Conservation (phyloP, 495 filamentous ascomycete species). For the Talaromyces liani region DNA sequence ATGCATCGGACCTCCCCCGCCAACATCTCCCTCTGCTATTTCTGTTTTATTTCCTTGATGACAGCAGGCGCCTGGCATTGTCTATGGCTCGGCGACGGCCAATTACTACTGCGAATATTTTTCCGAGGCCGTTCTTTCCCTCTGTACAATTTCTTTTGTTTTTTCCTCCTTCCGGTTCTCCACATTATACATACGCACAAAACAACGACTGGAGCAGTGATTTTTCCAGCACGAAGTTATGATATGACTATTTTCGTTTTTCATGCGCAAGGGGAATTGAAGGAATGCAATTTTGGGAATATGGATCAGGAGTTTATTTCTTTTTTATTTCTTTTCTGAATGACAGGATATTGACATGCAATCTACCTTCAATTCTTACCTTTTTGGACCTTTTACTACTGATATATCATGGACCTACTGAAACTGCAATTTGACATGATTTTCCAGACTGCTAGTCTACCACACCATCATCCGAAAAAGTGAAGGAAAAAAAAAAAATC, state of each 20-base stretch:
- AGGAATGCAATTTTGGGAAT: constrained; percentile 4
- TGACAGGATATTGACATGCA: not conserved
- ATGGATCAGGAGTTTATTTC: constrained; percentile 11
- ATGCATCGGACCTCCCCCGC: constrained; percentile 8
- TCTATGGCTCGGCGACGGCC: not conserved
- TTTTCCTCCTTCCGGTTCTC: not conserved
- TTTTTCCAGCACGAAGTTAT: not conserved
- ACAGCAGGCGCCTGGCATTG: not conserved
- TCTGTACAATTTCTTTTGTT: constrained; percentile 12
- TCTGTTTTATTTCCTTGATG: not conserved
- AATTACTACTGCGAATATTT: not conserved
- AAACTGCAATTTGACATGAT: not conserved
- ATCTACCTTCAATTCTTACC: not conserved
- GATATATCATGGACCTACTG: not conserved
- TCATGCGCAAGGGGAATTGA: not conserved
- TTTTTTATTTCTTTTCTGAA: constrained; percentile 12
- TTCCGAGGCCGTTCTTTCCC: not conserved
- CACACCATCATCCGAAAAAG: not conserved
- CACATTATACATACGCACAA: not conserved
- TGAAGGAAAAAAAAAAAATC: not conserved
- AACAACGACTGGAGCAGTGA: not conserved
- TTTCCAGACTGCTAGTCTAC: not conserved
- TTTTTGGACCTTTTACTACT: not conserved
- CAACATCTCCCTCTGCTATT: not conserved
- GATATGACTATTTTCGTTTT: not conserved